Conservation (phyloP, 805 yeast species). For the Cyberlindnera nakhonratchasimensis region DNA sequence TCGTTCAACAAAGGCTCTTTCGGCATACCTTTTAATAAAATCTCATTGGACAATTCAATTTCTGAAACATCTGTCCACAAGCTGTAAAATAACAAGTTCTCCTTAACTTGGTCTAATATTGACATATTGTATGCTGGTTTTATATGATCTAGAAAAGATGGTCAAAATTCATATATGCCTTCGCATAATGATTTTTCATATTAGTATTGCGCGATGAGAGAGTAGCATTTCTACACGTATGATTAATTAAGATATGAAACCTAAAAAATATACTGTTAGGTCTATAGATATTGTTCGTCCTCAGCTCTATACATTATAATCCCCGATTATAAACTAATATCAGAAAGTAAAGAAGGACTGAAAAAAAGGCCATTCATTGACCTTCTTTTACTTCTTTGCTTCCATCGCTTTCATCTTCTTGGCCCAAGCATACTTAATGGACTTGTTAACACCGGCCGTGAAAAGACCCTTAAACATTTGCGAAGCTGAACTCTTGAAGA, state of each 20-base stretch:
- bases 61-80: slow-evolving; percentile 25
- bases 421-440: slow-evolving; percentile 71
- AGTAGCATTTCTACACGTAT: too few relatives aligned
- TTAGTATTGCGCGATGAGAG: too few relatives aligned
- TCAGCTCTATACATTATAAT: too few relatives aligned
- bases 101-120: slow-evolving; percentile 16
- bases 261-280: too few relatives aligned
- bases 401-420: slow-evolving; percentile 45
- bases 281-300: too few relatives aligned
- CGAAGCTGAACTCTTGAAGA: slow-evolving; percentile 61
- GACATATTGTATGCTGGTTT: not conserved
- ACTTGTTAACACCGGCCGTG: slow-evolving; percentile 79
- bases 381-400: not conserved
- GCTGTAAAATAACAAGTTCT: slow-evolving; percentile 21
- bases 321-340: not conserved
- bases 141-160: not conserved
- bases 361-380: not conserved
- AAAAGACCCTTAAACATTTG: slow-evolving; percentile 82
- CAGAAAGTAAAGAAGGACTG: not conserved
- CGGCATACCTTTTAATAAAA: slow-evolving; percentile 22
- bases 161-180: too few relatives aligned
- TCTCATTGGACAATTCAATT: slow-evolving; percentile 8
- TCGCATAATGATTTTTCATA: too few relatives aligned
- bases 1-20: slow-evolving; percentile 23
- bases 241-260: too few relatives aligned